Evolutionary conservation across 805 yeast species (phyloP).

Genomic region (Ogataea pini): DNA sequence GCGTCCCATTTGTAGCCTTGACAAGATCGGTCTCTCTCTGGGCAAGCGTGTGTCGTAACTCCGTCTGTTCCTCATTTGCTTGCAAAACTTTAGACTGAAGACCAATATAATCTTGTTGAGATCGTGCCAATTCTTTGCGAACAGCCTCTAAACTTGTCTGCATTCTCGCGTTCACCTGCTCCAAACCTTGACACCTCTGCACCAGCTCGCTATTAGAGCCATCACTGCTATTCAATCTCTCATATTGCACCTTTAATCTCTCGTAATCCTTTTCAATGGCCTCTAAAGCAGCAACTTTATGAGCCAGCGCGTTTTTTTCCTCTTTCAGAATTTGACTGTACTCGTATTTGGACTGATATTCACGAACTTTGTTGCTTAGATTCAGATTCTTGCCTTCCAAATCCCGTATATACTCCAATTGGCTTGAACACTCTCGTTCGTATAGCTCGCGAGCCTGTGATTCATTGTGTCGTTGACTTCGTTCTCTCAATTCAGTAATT

Average conservation of each 20-base stretch:
- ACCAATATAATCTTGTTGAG: conserved; percentile 14
- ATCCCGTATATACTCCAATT: conserved; percentile 45
- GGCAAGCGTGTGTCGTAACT: conserved; percentile 5
- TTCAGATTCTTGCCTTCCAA: conserved; percentile 54
- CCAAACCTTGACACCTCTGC: conserved; percentile 10
- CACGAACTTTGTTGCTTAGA: conserved; percentile 53
- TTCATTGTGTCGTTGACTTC: conserved; percentile 20
- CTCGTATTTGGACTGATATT: conserved; percentile 46
- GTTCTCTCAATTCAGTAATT: conserved; percentile 11
- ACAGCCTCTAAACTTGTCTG: not conserved
- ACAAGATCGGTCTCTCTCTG: conserved; percentile 14
- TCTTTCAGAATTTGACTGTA: conserved; percentile 55
- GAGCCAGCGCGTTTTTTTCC: conserved; percentile 47
- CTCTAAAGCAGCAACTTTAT: conserved; percentile 41
- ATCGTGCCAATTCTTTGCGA: conserved; percentile 11
- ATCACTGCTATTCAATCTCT: not conserved
- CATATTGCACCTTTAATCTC: not conserved
- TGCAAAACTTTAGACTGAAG: conserved; percentile 17
- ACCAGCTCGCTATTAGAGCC: conserved; percentile 4
- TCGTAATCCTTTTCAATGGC: conserved; percentile 40
- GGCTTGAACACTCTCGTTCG: conserved; percentile 37
- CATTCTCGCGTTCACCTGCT: conserved; percentile 3
- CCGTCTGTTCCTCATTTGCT: conserved; percentile 7
- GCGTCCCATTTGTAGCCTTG: conserved; percentile 19
- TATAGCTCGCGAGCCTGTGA: conserved; percentile 34